These are phyloP conservation scores for Geosmithia morbida DNA, from an alignment of 2,329 filamentous ascomycete genomes.

Conservation along the genomic window DNA sequence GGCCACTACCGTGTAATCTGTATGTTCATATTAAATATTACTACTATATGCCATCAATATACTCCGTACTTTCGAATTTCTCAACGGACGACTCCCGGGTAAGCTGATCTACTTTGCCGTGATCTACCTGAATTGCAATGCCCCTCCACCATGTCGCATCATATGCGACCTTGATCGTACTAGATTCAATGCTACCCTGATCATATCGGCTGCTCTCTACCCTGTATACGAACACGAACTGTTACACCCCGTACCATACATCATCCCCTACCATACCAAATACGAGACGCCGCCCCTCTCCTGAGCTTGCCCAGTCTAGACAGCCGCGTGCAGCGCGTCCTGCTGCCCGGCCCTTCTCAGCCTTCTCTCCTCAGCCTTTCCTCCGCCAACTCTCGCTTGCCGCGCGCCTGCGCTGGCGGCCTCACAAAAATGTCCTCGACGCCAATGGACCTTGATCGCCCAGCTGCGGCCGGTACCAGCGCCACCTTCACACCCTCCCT, in stretches of 20 bases:
- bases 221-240: background rate
- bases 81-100: background rate
- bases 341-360: background rate
- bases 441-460: slow-evolving; percentile 41
- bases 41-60: background rate
- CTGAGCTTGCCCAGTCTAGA: background rate
- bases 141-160: no score
- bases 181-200: no score
- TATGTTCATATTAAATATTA: no score
- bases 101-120: no score
- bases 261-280: background rate
- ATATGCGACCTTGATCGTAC: no score
- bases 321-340: background rate
- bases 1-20: no score
- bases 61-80: background rate
- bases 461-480: slow-evolving; percentile 12
- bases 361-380: background rate
- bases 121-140: no score
- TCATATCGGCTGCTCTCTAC: no score
- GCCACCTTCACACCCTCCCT: slow-evolving; percentile 27
- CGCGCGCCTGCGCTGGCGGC: background rate
- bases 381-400: background rate
- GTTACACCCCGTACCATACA: background rate
- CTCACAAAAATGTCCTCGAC: slow-evolving; percentile 29
- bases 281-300: background rate